Conservation (phyloP, 1,139 yeast species). For the Blastobotrys aristatus region DNA sequence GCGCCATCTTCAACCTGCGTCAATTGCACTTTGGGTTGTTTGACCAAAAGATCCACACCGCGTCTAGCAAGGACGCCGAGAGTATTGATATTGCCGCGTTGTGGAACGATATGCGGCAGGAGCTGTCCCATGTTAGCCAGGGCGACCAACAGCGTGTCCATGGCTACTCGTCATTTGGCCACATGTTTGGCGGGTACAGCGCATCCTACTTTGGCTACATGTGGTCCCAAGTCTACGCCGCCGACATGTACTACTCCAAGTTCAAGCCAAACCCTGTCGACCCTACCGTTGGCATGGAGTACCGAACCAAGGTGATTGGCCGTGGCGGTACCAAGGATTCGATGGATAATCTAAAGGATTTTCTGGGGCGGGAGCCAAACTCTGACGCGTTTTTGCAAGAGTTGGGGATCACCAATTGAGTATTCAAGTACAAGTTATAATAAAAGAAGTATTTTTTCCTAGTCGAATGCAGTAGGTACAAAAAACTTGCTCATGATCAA, state of each 20-base stretch:
- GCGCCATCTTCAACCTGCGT: slow-evolving; percentile 63
- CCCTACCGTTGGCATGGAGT: slow-evolving; percentile 53
- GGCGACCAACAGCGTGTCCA: slow-evolving; percentile 49
- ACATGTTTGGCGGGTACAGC: slow-evolving; percentile 78
- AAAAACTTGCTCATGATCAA: slow-evolving; percentile 48
- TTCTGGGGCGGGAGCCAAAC: slow-evolving; percentile 72
- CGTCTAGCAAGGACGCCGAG: slow-evolving; percentile 40
- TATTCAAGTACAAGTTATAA: too few species aligned
- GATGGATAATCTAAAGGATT: slow-evolving; percentile 55
- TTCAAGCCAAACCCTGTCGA: slow-evolving; percentile 67
- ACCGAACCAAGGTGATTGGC: slow-evolving; percentile 63
- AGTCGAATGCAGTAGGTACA: slow-evolving; percentile 20
- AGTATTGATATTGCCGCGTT: slow-evolving; percentile 44
- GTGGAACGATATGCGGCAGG: slow-evolving; percentile 63
- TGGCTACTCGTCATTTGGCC: slow-evolving; percentile 77
- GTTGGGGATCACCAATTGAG: slow-evolving; percentile 13
- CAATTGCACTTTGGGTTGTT: slow-evolving; percentile 75
- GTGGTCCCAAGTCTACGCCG: slow-evolving; percentile 81
- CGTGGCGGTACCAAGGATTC: slow-evolving; percentile 74
- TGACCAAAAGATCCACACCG: slow-evolving; percentile 67
- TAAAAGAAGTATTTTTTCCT: background rate
- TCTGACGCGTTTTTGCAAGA: slow-evolving; percentile 66
- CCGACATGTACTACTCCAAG: slow-evolving; percentile 72
- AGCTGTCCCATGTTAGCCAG: slow-evolving; percentile 51
- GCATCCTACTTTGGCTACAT: slow-evolving; percentile 84